Evolutionary conservation across 371 early-diverging fungal species (phyloP).

Genomic region (Entomophthora muscae): DNA sequence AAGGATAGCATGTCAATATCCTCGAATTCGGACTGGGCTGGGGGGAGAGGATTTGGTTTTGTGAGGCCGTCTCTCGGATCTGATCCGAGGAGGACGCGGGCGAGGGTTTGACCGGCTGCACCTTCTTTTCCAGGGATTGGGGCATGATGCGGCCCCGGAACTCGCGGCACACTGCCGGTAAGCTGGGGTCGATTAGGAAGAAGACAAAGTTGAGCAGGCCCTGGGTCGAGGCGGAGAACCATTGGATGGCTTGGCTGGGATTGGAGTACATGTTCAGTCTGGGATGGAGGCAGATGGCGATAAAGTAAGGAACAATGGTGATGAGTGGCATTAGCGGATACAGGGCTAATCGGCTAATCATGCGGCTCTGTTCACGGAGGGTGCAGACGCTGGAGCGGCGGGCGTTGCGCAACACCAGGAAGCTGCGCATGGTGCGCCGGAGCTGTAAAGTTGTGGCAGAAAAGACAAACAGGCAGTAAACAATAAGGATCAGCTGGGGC

Average conservation of each 20-base stretch:
- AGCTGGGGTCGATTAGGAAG: constrained; percentile 7
- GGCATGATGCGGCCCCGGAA: background rate
- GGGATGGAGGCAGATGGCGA: background rate
- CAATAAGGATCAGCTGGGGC: background rate
- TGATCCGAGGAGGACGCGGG: background rate
- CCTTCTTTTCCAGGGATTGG: background rate
- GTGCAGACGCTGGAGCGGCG: background rate
- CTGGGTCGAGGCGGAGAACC: background rate
- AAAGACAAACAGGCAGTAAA: background rate
- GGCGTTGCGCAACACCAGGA: background rate
- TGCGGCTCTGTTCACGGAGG: background rate
- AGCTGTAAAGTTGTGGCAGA: background rate
- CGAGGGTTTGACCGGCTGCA: background rate
- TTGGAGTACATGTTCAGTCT: background rate
- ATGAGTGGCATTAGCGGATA: constrained; percentile 5
- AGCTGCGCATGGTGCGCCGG: background rate
- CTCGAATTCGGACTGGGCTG: background rate
- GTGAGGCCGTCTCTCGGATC: background rate
- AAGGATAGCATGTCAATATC: background rate
- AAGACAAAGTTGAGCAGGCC: constrained; percentile 7
- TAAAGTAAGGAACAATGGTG: constrained; percentile 3
- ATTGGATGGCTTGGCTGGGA: background rate
- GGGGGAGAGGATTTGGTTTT: too few relatives aligned
- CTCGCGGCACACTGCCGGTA: background rate
- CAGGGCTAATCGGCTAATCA: constrained; percentile 1